A percentile compares a stretch with the other conserved stretches of the same genome.
phyloP scores from a whole-genome alignment of 2,329 filamentous ascomycete genomes.

The Xylaria sp. region DNA sequence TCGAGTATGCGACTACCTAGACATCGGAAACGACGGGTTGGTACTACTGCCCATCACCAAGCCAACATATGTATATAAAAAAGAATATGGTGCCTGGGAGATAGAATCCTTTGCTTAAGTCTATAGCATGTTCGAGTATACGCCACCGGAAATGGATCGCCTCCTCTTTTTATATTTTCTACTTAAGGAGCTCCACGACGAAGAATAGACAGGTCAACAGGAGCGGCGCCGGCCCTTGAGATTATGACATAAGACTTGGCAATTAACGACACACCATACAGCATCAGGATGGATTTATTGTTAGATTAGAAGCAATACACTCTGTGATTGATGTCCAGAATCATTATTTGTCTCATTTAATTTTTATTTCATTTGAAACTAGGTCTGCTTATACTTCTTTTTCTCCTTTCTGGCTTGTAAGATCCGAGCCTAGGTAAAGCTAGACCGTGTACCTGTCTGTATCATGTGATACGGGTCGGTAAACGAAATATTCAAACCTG shows the following conservation, averaged over 20 bases:
- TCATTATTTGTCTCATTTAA: not conserved
- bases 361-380: not conserved
- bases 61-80: not conserved
- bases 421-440: not conserved
- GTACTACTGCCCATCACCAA: not conserved
- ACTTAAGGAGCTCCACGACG: no score
- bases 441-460: conserved; percentile 63
- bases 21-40: conserved; percentile 26
- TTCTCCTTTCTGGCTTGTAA: no score
- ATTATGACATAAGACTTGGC: not conserved
- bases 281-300: not conserved
- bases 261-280: not conserved
- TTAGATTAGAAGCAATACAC: not conserved
- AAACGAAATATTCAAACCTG: conserved; percentile 63
- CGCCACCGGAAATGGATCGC: not conserved
- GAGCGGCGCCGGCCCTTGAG: not conserved
- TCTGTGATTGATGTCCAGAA: not conserved
- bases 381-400: not conserved
- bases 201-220: not conserved
- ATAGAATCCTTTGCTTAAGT: not conserved
- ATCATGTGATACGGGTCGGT: conserved; percentile 59
- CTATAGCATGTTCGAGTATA: not conserved
- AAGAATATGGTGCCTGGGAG: not conserved
- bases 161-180: not conserved
- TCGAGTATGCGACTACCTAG: conserved; percentile 34